Evolutionary conservation across 2,329 filamentous ascomycete genomes (phyloP), one percentile per base, ranked within the genome.

Genomic region (Gnomoniopsis smithogilvyi): DNA sequence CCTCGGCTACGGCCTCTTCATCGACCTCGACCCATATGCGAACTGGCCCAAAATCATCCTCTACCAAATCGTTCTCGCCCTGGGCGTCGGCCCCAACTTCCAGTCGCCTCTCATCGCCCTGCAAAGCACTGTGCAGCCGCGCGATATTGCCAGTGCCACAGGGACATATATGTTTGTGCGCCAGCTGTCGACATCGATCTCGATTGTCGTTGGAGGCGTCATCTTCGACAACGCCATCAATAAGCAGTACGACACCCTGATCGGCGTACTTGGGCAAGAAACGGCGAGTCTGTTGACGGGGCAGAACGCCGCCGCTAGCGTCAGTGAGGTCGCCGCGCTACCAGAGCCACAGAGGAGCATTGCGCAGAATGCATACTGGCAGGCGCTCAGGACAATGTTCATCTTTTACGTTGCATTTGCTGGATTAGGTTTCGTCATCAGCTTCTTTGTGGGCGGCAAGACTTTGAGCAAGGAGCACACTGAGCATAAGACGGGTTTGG

Each of bases 131-230:
- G 83, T 90, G 43, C 75, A 78, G 17, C 80, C 79, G 7, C 72
- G 77, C 12, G 86, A 90, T 58, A 83, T 88, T 54, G 85, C 85
- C 2, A 80, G 83, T 2, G 86, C 84, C 15, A 88, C 85, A 0
- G 80, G 83, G 0, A 85, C 84, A 2, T 86, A 86, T 67, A 75
- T 77, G 12, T 88, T 88, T 67, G 70, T 84, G 45, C 79, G 85
- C 26, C 82, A 84, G 65, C 73, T 88, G 38, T 78, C 80, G 3
- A 81, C 81, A 0, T 76, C 82, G 46, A 76, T 86, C 24, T 82
- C 82, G 11, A 77, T 87, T 59, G 84, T 87, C 24, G 70, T 86
- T 33, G 84, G 84, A 56, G 81, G 72, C 43, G 72, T 73, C 43
- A 67, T 74, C 47, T 74, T 74, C 64, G 71, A 76, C 57, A 76